Conservation (phyloP, 1,284 basidiomycete species). For the Ganoderma boninense region DNA sequence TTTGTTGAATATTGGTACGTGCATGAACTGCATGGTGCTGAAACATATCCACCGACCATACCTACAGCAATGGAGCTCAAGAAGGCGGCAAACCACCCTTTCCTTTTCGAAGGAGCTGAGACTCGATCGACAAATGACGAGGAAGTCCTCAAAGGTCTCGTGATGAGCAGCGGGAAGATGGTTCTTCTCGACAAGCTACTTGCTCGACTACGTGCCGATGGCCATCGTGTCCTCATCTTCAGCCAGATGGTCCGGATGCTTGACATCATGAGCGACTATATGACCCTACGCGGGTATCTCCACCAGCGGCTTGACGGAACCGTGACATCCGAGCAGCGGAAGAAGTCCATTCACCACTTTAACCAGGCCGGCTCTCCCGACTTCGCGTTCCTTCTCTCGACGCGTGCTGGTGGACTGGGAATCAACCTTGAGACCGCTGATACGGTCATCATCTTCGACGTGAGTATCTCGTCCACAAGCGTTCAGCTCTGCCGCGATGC, state of each 20-base stretch:
- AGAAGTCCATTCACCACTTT: slow-evolving; percentile 85
- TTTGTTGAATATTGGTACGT: slow-evolving; percentile 88
- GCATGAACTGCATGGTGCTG: neutral
- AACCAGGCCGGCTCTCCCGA: slow-evolving; percentile 79
- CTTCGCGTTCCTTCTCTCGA: slow-evolving; percentile 88
- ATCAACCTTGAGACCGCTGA: slow-evolving; percentile 99
- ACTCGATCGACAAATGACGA: slow-evolving; percentile 77
- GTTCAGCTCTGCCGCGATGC: slow-evolving; percentile 20
- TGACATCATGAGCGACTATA: slow-evolving; percentile 98
- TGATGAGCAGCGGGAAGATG: slow-evolving; percentile 99
- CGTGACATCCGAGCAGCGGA: slow-evolving; percentile 81
- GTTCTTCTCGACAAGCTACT: slow-evolving; percentile 96
- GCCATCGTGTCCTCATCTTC: slow-evolving; percentile 98
- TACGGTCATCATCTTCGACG: slow-evolving; percentile 99
- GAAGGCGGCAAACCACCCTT: slow-evolving; percentile 98
- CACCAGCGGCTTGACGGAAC: slow-evolving; percentile 82
- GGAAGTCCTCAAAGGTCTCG: slow-evolving; percentile 93
- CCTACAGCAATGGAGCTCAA: slow-evolving; percentile 90
- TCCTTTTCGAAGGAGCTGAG: slow-evolving; percentile 97
- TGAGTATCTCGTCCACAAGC: slow-evolving; percentile 50
- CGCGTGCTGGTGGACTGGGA: slow-evolving; percentile 96
- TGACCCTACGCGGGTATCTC: slow-evolving; percentile 87
- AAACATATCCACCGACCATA: slow-evolving; percentile 14
- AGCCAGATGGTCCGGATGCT: slow-evolving; percentile 99
- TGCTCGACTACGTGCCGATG: slow-evolving; percentile 87